Conservation (phyloP, 2,329 filamentous ascomycete species). For the Phaeophleospora eucalypticola region DNA sequence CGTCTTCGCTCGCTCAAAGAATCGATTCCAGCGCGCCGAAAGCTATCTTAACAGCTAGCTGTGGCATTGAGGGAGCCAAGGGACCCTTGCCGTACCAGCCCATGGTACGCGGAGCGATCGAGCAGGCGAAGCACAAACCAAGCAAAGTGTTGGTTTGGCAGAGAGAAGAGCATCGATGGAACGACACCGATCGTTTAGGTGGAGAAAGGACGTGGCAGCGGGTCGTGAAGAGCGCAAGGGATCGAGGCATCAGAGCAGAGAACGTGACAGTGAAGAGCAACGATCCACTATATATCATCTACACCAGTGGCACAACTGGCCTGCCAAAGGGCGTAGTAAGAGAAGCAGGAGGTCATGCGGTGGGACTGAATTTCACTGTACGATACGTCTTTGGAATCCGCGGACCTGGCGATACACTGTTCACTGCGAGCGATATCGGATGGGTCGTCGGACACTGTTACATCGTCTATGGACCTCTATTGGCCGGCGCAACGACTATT, state of each 20-base stretch:
- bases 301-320: conserved; percentile 61
- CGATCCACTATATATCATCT: conserved; percentile 85
- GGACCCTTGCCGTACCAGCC: conserved; percentile 72
- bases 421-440: conserved; percentile 80
- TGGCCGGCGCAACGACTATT: conserved; percentile 79
- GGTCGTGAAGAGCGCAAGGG: conserved; percentile 65
- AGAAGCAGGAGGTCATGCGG: conserved; percentile 80
- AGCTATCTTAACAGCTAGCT: conserved; percentile 81
- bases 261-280: conserved; percentile 74
- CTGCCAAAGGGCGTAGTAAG: conserved; percentile 75
- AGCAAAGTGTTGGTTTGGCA: conserved; percentile 76
- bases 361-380: conserved; percentile 77
- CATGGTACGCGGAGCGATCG: conserved; percentile 70
- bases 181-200: conserved; percentile 59
- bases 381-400: conserved; percentile 78
- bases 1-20: conserved; percentile 75
- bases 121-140: conserved; percentile 66
- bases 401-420: conserved; percentile 77
- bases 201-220: conserved; percentile 78
- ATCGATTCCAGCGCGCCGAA: conserved; percentile 77
- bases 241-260: conserved; percentile 63
- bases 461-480: conserved; percentile 82
- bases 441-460: conserved; percentile 88
- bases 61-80: conserved; percentile 83
- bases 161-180: conserved; percentile 71